phyloP scores from a whole-genome alignment of 2,329 filamentous ascomycete genomes.

The Colletotrichum salicis region DNA sequence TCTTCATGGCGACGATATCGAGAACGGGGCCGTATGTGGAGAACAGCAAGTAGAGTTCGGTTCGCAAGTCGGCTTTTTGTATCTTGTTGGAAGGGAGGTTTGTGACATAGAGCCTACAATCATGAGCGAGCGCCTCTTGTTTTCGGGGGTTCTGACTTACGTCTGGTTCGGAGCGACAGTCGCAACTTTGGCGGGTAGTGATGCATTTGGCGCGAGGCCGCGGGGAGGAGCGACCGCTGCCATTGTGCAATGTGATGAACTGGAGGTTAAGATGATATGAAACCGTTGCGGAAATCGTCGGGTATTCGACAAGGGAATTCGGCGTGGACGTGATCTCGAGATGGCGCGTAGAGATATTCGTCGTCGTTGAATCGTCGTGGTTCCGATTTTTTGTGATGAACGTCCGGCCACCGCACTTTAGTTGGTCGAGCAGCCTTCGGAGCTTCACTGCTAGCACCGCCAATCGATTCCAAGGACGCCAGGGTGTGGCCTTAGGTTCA shows the following conservation, averaged over 20 bases:
- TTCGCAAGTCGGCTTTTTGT: slow-evolving; percentile 86
- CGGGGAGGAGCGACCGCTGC: slow-evolving; percentile 51
- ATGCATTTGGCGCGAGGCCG: slow-evolving; percentile 52
- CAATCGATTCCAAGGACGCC: slow-evolving; percentile 6
- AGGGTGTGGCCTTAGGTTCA: slow-evolving; percentile 31
- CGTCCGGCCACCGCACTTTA: slow-evolving; percentile 26
- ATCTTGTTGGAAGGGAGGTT: slow-evolving; percentile 90
- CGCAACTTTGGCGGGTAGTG: slow-evolving; percentile 61
- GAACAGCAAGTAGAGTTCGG: slow-evolving; percentile 91
- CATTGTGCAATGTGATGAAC: slow-evolving; percentile 37
- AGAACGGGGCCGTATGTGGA: slow-evolving; percentile 93
- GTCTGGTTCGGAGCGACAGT: slow-evolving; percentile 78
- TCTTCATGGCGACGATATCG: slow-evolving; percentile 91
- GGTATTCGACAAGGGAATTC: too few relatives aligned
- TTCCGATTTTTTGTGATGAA: slow-evolving; percentile 22
- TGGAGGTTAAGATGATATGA: not conserved
- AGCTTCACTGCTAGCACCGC: slow-evolving; percentile 23
- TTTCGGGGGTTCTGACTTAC: slow-evolving; percentile 56
- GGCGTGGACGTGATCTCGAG: not conserved
- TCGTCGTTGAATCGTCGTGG: slow-evolving; percentile 19
- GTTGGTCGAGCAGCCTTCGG: not conserved
- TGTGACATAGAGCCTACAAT: slow-evolving; percentile 80
- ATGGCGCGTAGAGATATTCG: slow-evolving; percentile 5
- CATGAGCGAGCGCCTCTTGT: slow-evolving; percentile 17
- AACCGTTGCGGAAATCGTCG: too few relatives aligned